Percentiles rank a stretch among this genome's conserved stretches.
phyloP scores from a whole-genome alignment of 352 stramenopile genomes.

The Halophytophthora batemanensis region DNA sequence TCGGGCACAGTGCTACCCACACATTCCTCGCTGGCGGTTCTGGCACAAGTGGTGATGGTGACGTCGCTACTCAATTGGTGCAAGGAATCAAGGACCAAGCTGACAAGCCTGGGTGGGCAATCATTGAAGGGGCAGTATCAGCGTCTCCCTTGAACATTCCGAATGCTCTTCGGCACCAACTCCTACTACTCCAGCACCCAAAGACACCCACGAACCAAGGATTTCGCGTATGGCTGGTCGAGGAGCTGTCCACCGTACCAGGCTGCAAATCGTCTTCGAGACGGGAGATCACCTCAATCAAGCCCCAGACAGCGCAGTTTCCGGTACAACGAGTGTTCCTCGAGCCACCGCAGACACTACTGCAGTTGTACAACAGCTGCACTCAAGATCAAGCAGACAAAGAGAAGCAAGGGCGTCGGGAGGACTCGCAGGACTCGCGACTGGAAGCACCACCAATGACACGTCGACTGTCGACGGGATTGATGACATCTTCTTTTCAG shows the following conservation, averaged over 20 bases:
- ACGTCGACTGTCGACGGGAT: conserved; percentile 20
- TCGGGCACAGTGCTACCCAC: neutral
- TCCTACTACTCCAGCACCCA: conserved; percentile 20
- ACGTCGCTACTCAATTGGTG: conserved; percentile 1
- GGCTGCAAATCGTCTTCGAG: conserved; percentile 1
- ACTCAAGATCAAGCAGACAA: conserved; percentile 15
- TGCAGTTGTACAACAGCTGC: conserved; percentile 19
- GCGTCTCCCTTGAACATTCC: conserved; percentile 10
- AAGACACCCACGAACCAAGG: conserved; percentile 25
- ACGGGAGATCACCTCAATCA: neutral
- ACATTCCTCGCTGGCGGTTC: neutral
- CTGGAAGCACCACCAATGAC: conserved; percentile 11
- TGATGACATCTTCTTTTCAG: conserved; percentile 11
- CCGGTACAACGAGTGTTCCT: conserved; percentile 21
- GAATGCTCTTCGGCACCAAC: conserved; percentile 32
- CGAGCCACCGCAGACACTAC: conserved; percentile 31
- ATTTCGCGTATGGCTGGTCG: conserved; percentile 34
- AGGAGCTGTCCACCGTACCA: conserved; percentile 9
- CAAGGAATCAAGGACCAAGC: conserved; percentile 26
- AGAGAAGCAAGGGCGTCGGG: conserved; percentile 8
- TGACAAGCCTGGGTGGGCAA: conserved; percentile 25
- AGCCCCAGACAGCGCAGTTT: conserved; percentile 5
- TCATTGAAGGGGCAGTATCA: conserved; percentile 24
- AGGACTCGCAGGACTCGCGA: conserved; percentile 8
- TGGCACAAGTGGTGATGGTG: conserved; percentile 13